A percentile compares a stretch with the other conserved stretches of the same genome.
These are phyloP conservation scores for Candida palmyrensis DNA, from an alignment of 805 yeast genomes.

Conservation along the genomic window DNA sequence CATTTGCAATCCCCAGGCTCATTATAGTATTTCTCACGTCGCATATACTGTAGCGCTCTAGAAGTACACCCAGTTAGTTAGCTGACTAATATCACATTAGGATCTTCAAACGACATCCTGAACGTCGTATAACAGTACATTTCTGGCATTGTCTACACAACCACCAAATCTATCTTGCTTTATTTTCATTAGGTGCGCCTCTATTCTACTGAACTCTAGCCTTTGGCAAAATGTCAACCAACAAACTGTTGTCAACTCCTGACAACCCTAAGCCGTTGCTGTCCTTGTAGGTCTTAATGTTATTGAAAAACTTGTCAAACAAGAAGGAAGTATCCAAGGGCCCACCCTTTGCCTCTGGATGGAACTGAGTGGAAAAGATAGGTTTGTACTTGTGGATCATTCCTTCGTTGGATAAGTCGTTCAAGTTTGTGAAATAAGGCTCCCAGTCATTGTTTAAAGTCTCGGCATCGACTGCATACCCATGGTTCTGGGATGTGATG, in stretches of 20 bases:
- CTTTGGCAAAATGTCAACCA: slow-evolving; percentile 60
- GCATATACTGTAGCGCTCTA: too few relatives aligned
- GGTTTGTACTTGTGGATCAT: slow-evolving; percentile 87
- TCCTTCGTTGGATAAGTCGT: slow-evolving; percentile 96
- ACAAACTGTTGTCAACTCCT: slow-evolving; percentile 42
- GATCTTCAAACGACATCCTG: too few relatives aligned
- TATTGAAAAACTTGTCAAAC: slow-evolving; percentile 82
- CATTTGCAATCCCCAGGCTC: too few relatives aligned
- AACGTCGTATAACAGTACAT: too few relatives aligned
- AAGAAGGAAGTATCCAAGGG: slow-evolving; percentile 89
- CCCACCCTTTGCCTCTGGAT: slow-evolving; percentile 99
- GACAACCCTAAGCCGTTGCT: slow-evolving; percentile 37
- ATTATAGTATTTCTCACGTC: too few relatives aligned
- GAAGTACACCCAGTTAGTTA: too few relatives aligned
- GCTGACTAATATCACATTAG: too few relatives aligned
- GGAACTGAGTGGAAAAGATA: slow-evolving; percentile 95
- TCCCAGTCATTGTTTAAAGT: slow-evolving; percentile 79
- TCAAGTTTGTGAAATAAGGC: slow-evolving; percentile 81
- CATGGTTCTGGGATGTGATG: slow-evolving; percentile 98
- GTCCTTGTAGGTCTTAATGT: slow-evolving; percentile 51
- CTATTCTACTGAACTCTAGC: slow-evolving; percentile 50
- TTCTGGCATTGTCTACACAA: too few relatives aligned
- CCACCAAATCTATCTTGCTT: too few relatives aligned
- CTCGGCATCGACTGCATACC: slow-evolving; percentile 87
- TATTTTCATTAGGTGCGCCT: too few relatives aligned